Percentiles rank a stretch among this genome's conserved stretches.
Conservation (phyloP, 2,329 filamentous ascomycete genomes). For the Sarocladium kiliense region DNA sequence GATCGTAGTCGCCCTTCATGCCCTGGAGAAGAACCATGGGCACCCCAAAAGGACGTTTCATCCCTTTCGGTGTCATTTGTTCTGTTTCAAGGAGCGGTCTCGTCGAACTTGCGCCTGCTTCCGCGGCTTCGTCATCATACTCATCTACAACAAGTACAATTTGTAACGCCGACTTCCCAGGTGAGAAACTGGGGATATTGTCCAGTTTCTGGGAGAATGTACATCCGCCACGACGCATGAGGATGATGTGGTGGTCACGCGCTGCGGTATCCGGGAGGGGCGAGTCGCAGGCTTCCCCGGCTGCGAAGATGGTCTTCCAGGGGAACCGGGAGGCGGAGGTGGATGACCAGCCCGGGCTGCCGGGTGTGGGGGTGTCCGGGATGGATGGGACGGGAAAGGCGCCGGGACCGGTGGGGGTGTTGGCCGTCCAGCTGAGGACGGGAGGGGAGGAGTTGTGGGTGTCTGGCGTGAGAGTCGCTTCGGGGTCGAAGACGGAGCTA, state of each 20-base stretch:
- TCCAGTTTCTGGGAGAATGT: slow-evolving; percentile 77
- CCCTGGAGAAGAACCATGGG: slow-evolving; percentile 80
- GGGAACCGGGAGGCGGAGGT: slow-evolving; percentile 43
- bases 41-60: slow-evolving; percentile 66
- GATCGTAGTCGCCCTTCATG: slow-evolving; percentile 53
- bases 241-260: slow-evolving; percentile 66
- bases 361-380: slow-evolving; percentile 45
- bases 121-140: slow-evolving; percentile 39
- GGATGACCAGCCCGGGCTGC: slow-evolving; percentile 34
- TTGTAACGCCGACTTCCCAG: slow-evolving; percentile 52
- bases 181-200: slow-evolving; percentile 72
- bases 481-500: slow-evolving; percentile 36
- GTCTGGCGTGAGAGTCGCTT: not conserved
- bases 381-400: slow-evolving; percentile 67
- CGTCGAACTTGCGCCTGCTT: slow-evolving; percentile 31
- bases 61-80: slow-evolving; percentile 66
- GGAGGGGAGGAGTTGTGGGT: not conserved
- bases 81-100: slow-evolving; percentile 69
- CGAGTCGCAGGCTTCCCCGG: slow-evolving; percentile 61
- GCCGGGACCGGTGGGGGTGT: slow-evolving; percentile 49
- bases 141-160: slow-evolving; percentile 70
- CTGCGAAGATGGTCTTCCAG: slow-evolving; percentile 69
- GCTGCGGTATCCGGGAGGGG: slow-evolving; percentile 39
- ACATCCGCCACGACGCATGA: slow-evolving; percentile 78
- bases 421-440: slow-evolving; percentile 39